Base-by-base conservation (phyloP, 768 basidiomycete genomes). In the Suillus placidus region DNA sequence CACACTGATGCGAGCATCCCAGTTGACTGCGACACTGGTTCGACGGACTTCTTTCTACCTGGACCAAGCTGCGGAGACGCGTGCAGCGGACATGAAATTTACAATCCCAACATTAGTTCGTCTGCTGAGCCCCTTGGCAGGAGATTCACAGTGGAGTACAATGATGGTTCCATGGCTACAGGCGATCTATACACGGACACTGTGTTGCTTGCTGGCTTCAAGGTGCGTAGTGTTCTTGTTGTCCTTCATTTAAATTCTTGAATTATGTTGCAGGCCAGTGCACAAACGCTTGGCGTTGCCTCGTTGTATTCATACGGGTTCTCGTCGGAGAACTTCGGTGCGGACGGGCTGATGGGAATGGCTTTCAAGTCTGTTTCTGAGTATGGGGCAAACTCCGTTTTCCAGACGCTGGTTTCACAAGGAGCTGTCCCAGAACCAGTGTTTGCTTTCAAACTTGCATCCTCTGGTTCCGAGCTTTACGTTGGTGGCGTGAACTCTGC, bases 331-430 rank as follows among this genome's bases (percentile, higher is more conserved):
- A 60, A 12, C 3, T 76, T 70, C 16, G 43, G 66, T n/a, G 61
- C 75, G 1, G 77, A 78, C 47, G 78, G 79, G 7, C 60, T 80
- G 9, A 69, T 80, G 69, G 81, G 84, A 64, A 80, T 85, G 83
- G 81, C 73, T 0, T 85, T 82, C 73, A 63, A 71, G 14, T 57
- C 73, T 23, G 71, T 85, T 35, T 81, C 83, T 3, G 68, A 51
- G 3, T 82, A 77, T 66, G 64, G 64, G 23, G 71, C 75, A 5
- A 71, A 70, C 56, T 79, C 84, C 0, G 71, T 84, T 30, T 76
- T 84, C 65, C 80, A 84, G 58, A 81, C 80, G 8, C 79, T 87
- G 23, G 66, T 84, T 26, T 65, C 72, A 14, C 78, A 85, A 62
- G 75, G 72, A 18, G 65, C 71, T 51, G 71, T 79, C 2, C 66